phyloP scores from a whole-genome alignment of 2,329 filamentous ascomycete genomes.

The Exophiala dermatitidis region DNA sequence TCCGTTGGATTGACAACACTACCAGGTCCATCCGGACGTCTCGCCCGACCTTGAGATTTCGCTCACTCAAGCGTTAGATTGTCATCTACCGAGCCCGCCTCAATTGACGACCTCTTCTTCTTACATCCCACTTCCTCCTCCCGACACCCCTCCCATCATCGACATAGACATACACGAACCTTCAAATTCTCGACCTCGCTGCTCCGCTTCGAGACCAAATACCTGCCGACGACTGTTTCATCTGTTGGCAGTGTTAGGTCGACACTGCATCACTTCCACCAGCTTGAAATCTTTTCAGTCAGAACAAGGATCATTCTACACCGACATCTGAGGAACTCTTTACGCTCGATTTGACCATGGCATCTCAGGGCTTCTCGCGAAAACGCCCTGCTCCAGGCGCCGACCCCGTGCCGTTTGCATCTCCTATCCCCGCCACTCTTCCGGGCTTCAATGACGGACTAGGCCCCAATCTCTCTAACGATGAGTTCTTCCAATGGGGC shows the following conservation, averaged over 20 bases:
- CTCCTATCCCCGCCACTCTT: slow-evolving; percentile 43
- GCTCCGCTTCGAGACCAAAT: not conserved
- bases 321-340: not conserved
- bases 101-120: not conserved
- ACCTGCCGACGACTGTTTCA: no score
- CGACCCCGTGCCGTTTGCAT: slow-evolving; percentile 54
- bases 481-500: slow-evolving; percentile 51
- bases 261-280: not conserved
- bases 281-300: not conserved
- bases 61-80: no score
- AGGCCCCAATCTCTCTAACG: slow-evolving; percentile 42
- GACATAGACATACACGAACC: no score
- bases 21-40: not conserved
- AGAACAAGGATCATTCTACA: not conserved
- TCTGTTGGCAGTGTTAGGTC: not conserved
- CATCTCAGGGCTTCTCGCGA: slow-evolving; percentile 43
- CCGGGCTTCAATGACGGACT: slow-evolving; percentile 35
- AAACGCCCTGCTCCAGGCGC: slow-evolving; percentile 70
- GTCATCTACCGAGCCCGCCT: not conserved
- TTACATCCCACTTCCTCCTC: no score
- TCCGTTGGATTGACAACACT: not conserved
- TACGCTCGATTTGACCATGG: slow-evolving; percentile 1
- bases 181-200: no score
- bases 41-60: no score
- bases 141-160: no score